These are phyloP conservation scores for Phaeophleospora eucalypticola DNA, from an alignment of 2,329 filamentous ascomycete species.

Conservation along the genomic window DNA sequence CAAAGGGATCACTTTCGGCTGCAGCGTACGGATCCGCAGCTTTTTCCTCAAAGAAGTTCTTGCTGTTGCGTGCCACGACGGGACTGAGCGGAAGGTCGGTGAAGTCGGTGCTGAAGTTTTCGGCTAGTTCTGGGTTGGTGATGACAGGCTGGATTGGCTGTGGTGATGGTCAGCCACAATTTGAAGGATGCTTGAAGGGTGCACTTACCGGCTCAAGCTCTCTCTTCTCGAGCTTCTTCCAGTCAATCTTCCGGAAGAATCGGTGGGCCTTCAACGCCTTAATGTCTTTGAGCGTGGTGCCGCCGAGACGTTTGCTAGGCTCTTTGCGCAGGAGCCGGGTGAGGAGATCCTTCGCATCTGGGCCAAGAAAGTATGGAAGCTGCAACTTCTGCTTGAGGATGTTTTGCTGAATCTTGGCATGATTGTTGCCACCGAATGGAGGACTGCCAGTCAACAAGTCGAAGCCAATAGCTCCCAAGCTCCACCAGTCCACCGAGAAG, in stretches of 20 bases:
- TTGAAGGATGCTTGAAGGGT: not conserved
- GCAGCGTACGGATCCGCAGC: conserved; percentile 14
- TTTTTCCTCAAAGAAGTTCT: conserved; percentile 22
- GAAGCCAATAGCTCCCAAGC: conserved; percentile 84
- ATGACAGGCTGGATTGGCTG: conserved; percentile 83
- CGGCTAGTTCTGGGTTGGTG: conserved; percentile 89
- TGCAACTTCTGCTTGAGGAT: conserved; percentile 89
- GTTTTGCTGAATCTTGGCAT: conserved; percentile 92
- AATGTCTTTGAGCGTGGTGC: conserved; percentile 84
- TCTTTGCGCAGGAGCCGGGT: conserved; percentile 89
- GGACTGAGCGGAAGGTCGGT: conserved; percentile 80
- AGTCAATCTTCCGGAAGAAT: conserved; percentile 96
- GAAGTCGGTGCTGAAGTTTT: conserved; percentile 95
- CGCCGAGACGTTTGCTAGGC: conserved; percentile 81
- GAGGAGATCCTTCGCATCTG: conserved; percentile 90
- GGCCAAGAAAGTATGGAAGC: conserved; percentile 83
- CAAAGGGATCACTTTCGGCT: conserved; percentile 46
- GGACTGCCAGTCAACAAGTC: conserved; percentile 90
- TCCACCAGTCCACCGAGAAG: conserved; percentile 98
- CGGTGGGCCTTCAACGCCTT: conserved; percentile 82
- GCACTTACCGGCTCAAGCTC: conserved; percentile 63
- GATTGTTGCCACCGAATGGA: conserved; percentile 85
- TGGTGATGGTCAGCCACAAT: conserved; percentile 6
- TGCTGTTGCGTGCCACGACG: conserved; percentile 41
- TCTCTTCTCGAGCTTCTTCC: conserved; percentile 76